These are phyloP conservation scores for Amanita jacksonii DNA, from an alignment of 768 basidiomycete species.

Conservation along the genomic window DNA sequence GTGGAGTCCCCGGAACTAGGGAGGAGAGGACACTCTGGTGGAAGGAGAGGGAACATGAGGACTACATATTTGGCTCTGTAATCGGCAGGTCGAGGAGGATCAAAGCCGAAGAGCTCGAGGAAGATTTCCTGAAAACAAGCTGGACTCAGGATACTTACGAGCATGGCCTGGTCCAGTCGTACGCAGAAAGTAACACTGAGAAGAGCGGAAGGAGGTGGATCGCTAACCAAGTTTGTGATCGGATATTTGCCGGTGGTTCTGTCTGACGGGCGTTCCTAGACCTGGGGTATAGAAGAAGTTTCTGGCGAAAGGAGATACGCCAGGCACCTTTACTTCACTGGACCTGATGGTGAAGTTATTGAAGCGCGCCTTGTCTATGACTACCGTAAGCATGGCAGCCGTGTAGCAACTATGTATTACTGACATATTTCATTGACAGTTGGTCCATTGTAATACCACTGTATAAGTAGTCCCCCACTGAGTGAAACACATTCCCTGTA, in stretches of 20 bases:
- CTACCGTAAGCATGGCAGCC: slow-evolving; percentile 43
- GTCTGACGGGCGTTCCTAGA: slow-evolving; percentile 16
- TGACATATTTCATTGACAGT: neutral
- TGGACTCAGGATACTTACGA: slow-evolving; percentile 34
- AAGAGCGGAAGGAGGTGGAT: slow-evolving; percentile 57
- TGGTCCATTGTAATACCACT: neutral
- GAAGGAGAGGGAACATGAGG: slow-evolving; percentile 39
- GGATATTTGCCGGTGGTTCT: too few species aligned
- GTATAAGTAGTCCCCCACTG: neutral
- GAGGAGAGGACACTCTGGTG: slow-evolving; percentile 53
- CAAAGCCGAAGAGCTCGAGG: slow-evolving; percentile 25
- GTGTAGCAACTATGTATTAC: neutral
- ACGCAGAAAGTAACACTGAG: slow-evolving; percentile 48
- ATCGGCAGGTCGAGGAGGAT: slow-evolving; percentile 45
- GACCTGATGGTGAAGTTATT: slow-evolving; percentile 48
- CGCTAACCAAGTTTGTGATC: slow-evolving; percentile 43
- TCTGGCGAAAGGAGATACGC: slow-evolving; percentile 51
- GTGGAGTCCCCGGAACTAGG: slow-evolving; percentile 46
- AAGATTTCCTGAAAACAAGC: slow-evolving; percentile 42
- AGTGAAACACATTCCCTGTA: neutral
- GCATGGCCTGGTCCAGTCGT: slow-evolving; percentile 36
- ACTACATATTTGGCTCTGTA: slow-evolving; percentile 55
- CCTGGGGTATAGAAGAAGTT: slow-evolving; percentile 60
- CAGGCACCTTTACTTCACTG: slow-evolving; percentile 55
- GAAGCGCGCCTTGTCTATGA: slow-evolving; percentile 54